Base-by-base conservation (phyloP, 2,329 filamentous ascomycete genomes). In the Alternaria panax region DNA sequence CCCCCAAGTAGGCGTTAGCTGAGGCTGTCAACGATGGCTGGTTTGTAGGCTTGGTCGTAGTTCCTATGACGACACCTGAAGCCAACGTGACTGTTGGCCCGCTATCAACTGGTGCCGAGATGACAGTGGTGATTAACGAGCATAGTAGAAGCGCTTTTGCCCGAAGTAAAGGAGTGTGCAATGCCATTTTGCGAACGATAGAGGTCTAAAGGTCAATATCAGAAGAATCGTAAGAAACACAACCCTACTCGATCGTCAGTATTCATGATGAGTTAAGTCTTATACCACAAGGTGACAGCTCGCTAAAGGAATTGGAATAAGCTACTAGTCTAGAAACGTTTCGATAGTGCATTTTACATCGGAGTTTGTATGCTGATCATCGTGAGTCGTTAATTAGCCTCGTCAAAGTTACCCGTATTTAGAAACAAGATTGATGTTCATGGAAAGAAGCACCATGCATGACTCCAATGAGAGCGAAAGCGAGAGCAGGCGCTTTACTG, bases 1-100 rank as follows among this genome's bases (percentile, higher is more conserved):
- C 55, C 42, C 62, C 64, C 20, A 67, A 40, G n/a, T 63, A 65
- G 9, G 51, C 63, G 41, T 65, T 65, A 5, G 61, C 60, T 28
- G 55, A 55, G 20, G 54, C 55, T 6, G 58, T 38, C n/a, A 64
- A 47, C 3, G 54, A 57, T 7, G 60, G 60, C 16, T 65, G 53
- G 22, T 56, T 56, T 7, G 27, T 12, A 20, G 53, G 53, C 38
- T 40, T 56, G 28, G 63, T 58, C 6, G 48, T 43, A 9, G 57
- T 63, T 4, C 63, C 63, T 43, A 63, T 34, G 32, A 65, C 38
- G 3, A 52, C 38, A 22, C 63, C 60, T 12, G 57, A 50, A 12
- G 57, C 46, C 16, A 65, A 47, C 1, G 54, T 57, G 20, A 65
- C 60, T 2, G 51, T 56, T 28, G 63, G 63, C 3, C 11, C 34